Evolutionary conservation across 805 yeast species (phyloP), one percentile per base, ranked within the genome.

Genomic region (Kodamaea laetipori): DNA sequence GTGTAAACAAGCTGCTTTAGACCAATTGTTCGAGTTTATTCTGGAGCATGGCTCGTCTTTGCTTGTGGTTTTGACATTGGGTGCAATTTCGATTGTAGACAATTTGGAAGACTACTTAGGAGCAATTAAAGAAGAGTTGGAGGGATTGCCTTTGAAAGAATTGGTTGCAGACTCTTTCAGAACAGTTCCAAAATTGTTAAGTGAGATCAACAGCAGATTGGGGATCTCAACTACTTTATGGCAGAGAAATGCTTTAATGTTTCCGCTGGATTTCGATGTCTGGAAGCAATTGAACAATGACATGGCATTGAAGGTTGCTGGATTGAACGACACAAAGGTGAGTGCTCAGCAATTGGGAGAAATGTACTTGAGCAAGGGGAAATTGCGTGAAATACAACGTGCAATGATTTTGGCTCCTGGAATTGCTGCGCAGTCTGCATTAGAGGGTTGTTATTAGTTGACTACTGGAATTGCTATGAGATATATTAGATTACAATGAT

Each of bases 1-100:
- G 4, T 81, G 94, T 1, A 82, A 80, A 46, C 84, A 81, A 49
- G 90, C 90, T 1, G 96, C 97, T 0, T 57, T 86, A 37, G 96
- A 90, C 53, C 96, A 89, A 60, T 64, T 92, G 34, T 84, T 86
- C 52, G 73, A 76, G 17, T 80, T 74, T 53, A 78, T 90, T 31
- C 83, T 77, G 47, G 69, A 66, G 3, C 62, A 76, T 44, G 96
- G 95, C 0, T 71, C 86, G 1, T 80, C 90, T 2, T 64, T 88
- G 36, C 56, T 80, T 17, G 80, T 86, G 1, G 82, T 87, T 0
- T 63, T 90, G 46, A 78, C 89, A 1, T 69, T 92, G 32, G 97
- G 96, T 4, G 90, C 95, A 0, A 80, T 92, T 16, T 73, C 87
- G 0, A 72, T 94, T 2, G 69, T 82, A 7, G 86, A 88, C 39